Conservation (phyloP, 2,329 filamentous ascomycete genomes). For the Alternaria arbusti region DNA sequence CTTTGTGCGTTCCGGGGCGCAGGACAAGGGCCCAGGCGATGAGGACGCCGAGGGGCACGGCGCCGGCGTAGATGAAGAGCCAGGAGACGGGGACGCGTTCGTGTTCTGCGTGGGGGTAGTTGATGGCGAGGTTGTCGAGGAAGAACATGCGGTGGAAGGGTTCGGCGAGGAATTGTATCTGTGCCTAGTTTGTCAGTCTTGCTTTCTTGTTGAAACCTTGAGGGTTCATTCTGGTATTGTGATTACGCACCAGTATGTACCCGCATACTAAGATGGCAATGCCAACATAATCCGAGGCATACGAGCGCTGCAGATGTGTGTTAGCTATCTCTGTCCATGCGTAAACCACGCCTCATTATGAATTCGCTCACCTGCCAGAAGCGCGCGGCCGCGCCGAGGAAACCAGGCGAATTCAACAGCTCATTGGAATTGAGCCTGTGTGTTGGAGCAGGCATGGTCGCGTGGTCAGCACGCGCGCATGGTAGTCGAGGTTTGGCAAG, state of each 20-base stretch:
- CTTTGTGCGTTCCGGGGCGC: constrained; percentile 74
- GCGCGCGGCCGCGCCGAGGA: constrained; percentile 56
- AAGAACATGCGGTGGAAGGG: constrained; percentile 97
- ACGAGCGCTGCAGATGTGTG: constrained; percentile 66
- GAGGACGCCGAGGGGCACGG: constrained; percentile 72
- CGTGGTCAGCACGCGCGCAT: constrained; percentile 22
- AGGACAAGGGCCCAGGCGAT: constrained; percentile 68
- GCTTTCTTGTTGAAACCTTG: not conserved
- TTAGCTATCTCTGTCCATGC: constrained; percentile 12
- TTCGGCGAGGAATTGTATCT: constrained; percentile 73
- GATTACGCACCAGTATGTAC: constrained; percentile 65
- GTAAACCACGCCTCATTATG: not conserved
- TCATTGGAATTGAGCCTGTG: constrained; percentile 32
- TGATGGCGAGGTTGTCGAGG: constrained; percentile 81
- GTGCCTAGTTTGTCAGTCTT: constrained; percentile 18
- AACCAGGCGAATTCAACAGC: constrained; percentile 45
- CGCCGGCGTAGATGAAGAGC: constrained; percentile 80
- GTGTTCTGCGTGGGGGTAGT: constrained; percentile 82
- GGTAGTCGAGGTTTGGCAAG: constrained; percentile 7
- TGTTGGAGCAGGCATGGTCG: constrained; percentile 40
- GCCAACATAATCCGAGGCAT: constrained; percentile 87
- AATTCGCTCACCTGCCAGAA: constrained; percentile 55
- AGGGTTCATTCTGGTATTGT: too few species aligned
- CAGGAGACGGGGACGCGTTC: constrained; percentile 82
- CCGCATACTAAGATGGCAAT: constrained; percentile 71